phyloP scores from a whole-genome alignment of 176 grass and related monocot species.

The Thinopyrum elongatum region DNA sequence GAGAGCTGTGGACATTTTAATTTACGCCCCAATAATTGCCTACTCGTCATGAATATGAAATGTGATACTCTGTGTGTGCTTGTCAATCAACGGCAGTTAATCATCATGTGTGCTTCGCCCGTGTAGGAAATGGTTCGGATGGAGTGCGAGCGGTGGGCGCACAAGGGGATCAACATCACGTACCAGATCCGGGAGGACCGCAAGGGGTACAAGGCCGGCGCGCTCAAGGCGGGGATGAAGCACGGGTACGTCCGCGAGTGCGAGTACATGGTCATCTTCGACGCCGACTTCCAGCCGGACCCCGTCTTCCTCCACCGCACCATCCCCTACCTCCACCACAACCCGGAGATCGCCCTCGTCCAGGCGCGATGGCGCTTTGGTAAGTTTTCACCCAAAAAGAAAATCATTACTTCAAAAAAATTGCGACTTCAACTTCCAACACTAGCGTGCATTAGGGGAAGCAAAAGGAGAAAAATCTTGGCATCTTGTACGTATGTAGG shows the following conservation, averaged over 20 bases:
- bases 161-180: conserved; percentile 86
- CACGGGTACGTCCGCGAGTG: conserved; percentile 76
- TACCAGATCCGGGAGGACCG: conserved; percentile 93
- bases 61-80: too few relatives aligned
- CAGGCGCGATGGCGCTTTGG: conserved; percentile 85
- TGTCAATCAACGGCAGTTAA: neutral
- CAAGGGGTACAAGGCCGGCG: conserved; percentile 83
- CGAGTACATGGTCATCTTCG: conserved; percentile 87
- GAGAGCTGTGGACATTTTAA: neutral
- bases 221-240: conserved; percentile 79
- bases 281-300: conserved; percentile 93
- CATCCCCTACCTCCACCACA: conserved; percentile 80
- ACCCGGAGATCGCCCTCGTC: conserved; percentile 71
- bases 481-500: neutral
- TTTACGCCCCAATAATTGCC: neutral
- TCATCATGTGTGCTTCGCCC: neutral
- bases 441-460: neutral
- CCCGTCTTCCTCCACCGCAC: conserved; percentile 73
- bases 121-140: conserved; percentile 67
- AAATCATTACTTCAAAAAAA: too few relatives aligned
- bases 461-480: neutral
- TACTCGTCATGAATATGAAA: neutral
- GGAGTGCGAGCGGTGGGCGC: conserved; percentile 90
- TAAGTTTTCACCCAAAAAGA: neutral
- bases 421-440: neutral